phyloP scores from a whole-genome alignment of 805 yeast species.

The Cyberlindnera galapagoensis region DNA sequence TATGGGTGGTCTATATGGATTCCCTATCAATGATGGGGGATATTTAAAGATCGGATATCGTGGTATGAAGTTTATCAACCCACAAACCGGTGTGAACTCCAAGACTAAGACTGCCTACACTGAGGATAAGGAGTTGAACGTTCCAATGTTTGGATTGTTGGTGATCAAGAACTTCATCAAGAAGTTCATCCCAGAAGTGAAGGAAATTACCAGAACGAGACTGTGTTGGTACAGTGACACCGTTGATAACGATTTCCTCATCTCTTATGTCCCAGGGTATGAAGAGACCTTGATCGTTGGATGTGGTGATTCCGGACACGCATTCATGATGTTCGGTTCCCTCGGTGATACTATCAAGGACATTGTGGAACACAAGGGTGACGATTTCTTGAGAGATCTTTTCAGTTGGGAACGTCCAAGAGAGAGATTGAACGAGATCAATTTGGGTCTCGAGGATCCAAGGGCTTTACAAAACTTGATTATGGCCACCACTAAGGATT shows the following conservation, averaged over 20 bases:
- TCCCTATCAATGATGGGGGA: constrained; percentile 23
- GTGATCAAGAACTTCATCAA: constrained; percentile 22
- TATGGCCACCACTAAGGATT: constrained; percentile 24
- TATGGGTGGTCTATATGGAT: constrained; percentile 28
- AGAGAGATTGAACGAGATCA: constrained; percentile 20
- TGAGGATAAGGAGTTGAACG: constrained; percentile 18
- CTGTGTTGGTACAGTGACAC: constrained; percentile 33
- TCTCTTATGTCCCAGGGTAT: constrained; percentile 28
- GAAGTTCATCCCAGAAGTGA: constrained; percentile 24
- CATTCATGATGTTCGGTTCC: constrained; percentile 31
- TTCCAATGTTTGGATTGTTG: constrained; percentile 25
- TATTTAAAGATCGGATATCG: constrained; percentile 26
- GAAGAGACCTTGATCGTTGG: constrained; percentile 26
- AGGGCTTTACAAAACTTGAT: constrained; percentile 20
- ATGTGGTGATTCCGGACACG: constrained; percentile 36
- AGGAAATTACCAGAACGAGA: constrained; percentile 19
- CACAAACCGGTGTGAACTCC: constrained; percentile 17
- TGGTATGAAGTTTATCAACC: constrained; percentile 28
- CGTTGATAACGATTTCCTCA: constrained; percentile 28
- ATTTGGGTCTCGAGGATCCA: constrained; percentile 22
- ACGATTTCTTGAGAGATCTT: constrained; percentile 12
- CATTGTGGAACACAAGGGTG: constrained; percentile 16
- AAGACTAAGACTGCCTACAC: constrained; percentile 24
- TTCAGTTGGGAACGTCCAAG: constrained; percentile 25
- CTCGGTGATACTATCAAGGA: constrained; percentile 25